Base-by-base conservation (phyloP, 768 basidiomycete genomes). In the Trametes sanguinea region DNA sequence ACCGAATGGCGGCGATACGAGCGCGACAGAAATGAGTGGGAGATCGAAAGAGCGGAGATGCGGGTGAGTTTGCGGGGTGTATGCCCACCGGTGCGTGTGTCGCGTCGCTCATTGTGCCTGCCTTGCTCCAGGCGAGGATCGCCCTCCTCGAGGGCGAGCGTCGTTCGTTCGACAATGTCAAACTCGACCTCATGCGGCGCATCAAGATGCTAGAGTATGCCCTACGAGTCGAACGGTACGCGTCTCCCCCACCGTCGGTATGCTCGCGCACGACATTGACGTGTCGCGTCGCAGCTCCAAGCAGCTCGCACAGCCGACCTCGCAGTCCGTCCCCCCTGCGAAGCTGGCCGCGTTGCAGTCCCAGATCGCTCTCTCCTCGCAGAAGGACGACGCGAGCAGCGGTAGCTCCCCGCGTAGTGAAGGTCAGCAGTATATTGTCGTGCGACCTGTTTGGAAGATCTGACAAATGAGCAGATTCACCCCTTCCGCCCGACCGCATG, bases 131-230 rank as follows among this genome's bases (percentile, higher is more conserved):
- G 94, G 96, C 96, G 56, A 88, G 97, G 54, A 98, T 99, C 68
- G 97, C 97, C 22, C 84, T 98, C 48, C 84, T 99, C 57, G 97
- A 99, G 74, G 97, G 97, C 57, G 95, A 98, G 74, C 88, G 95
- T 60, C 85, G 96, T 65, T 97, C 95, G 0, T 96, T 95, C 68
- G 97, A 99, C 76, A 98, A 98, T 74, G 87, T 96, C 64, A 94
- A 97, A 76, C 83, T 95, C 64, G 97, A 98, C 77, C 82, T 98
- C 37, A 89, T 95, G 84, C 87, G 95, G 63, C 87, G 97, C 61
- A 97, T 98, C 67, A 97, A 97, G 85, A 97, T 99, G 96, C 86
- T 99, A 54, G 97, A 99, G 77, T 98, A 94, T 76, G 97, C 96
- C 43, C 80, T 99, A 51, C 87, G 94, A 50, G 88, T 95, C 80